Evolutionary conservation across 2,329 filamentous ascomycete genomes (phyloP).

Genomic region (Ophiostoma sp.): DNA sequence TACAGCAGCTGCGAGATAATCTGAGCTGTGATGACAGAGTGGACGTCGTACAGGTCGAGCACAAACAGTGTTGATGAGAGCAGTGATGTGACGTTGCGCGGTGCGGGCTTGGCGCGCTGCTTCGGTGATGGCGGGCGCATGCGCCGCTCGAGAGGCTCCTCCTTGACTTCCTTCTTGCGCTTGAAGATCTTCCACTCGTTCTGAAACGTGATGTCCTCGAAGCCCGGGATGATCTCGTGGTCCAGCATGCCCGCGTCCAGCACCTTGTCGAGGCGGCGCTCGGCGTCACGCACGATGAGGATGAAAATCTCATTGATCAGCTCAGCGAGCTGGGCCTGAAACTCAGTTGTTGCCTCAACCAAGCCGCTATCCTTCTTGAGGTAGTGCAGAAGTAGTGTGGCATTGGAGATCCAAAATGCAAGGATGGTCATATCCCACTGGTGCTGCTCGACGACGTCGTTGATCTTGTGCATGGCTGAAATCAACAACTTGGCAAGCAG

Average conservation of each 20-base stretch:
- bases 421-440: constrained; percentile 99
- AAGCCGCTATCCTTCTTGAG: constrained; percentile 88
- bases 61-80: constrained; percentile 95
- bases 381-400: constrained; percentile 90
- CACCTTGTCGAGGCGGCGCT: constrained; percentile 92
- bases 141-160: constrained; percentile 83
- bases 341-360: constrained; percentile 73
- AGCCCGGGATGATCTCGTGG: constrained; percentile 94
- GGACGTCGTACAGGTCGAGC: constrained; percentile 95
- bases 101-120: constrained; percentile 82
- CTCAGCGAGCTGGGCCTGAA: constrained; percentile 88
- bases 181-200: constrained; percentile 99
- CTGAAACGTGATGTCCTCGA: constrained; percentile 94
- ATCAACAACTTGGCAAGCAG: constrained; percentile 74
- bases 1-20: constrained; percentile 90
- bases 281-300: constrained; percentile 90
- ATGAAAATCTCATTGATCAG: constrained; percentile 98
- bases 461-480: constrained; percentile 91
- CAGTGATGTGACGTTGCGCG: constrained; percentile 90
- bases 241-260: constrained; percentile 91
- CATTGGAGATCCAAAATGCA: constrained; percentile 98
- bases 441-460: constrained; percentile 87
- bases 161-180: constrained; percentile 80
- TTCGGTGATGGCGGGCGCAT: constrained; percentile 91
- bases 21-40: constrained; percentile 91